phyloP scores from a whole-genome alignment of 805 yeast genomes.

The Candida mattraensis region DNA sequence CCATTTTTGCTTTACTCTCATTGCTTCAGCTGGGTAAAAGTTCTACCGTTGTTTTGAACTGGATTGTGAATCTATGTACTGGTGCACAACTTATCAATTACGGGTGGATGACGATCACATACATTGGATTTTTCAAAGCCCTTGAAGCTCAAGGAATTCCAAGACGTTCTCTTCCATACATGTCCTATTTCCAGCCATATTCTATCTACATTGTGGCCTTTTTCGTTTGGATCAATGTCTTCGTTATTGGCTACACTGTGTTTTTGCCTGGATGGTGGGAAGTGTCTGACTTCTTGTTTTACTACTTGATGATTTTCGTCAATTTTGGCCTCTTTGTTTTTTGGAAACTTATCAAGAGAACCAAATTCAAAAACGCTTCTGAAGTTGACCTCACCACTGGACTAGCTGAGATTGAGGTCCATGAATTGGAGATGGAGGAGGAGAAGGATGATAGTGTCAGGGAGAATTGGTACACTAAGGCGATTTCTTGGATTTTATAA shows the following conservation, averaged over 20 bases:
- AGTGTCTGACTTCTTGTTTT: constrained; percentile 39
- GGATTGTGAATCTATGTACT: constrained; percentile 48
- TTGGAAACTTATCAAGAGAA: constrained; percentile 39
- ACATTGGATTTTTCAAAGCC: constrained; percentile 43
- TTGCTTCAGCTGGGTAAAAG: constrained; percentile 52
- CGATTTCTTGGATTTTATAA: constrained; percentile 13
- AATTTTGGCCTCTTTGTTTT: constrained; percentile 37
- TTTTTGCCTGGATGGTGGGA: constrained; percentile 42
- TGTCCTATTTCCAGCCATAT: constrained; percentile 43
- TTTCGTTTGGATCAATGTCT: constrained; percentile 33
- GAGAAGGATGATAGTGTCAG: constrained; percentile 5
- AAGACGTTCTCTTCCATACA: constrained; percentile 39
- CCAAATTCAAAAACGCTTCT: constrained; percentile 35
- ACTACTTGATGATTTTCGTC: constrained; percentile 43
- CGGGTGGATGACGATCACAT: constrained; percentile 44
- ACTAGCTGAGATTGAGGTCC: constrained; percentile 39
- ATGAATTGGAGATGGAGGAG: constrained; percentile 29
- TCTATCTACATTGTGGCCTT: constrained; percentile 33
- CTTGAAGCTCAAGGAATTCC: constrained; percentile 40
- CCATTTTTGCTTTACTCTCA: constrained; percentile 63
- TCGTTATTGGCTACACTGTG: constrained; percentile 39
- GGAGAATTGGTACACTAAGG: constrained; percentile 9
- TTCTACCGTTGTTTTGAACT: constrained; percentile 38
- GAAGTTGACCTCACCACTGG: constrained; percentile 42
- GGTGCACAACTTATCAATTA: constrained; percentile 49